phyloP scores from a whole-genome alignment of 179 eudicot species.

The Corrigiola litoralis region DNA sequence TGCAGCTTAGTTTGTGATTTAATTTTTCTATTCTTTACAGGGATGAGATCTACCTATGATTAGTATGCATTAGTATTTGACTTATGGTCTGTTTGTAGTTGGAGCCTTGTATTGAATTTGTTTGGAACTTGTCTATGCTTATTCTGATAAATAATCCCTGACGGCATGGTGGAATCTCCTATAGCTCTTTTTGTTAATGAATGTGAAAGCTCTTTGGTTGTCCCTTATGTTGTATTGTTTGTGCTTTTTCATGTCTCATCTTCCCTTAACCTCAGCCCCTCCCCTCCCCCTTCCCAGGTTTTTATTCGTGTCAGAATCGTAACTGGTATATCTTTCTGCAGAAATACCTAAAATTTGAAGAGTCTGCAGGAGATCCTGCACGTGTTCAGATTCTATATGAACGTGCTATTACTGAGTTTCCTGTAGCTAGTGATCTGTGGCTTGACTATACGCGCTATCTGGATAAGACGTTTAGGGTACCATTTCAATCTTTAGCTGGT shows the following conservation, averaged over 20 bases:
- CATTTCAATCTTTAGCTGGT: constrained; percentile 5
- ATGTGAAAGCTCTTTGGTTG: background rate
- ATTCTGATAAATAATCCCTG: background rate
- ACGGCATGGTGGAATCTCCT: background rate
- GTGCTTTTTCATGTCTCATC: background rate
- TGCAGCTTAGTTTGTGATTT: no score
- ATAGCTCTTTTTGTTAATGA: background rate
- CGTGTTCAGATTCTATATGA: constrained; percentile 86
- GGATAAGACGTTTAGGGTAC: constrained; percentile 83
- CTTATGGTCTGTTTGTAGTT: background rate
- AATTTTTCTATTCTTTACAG: background rate
- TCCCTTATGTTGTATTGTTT: background rate
- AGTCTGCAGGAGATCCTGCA: constrained; percentile 85
- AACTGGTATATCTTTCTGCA: constrained; percentile 26
- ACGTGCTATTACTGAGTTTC: constrained; percentile 77
- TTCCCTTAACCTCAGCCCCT: background rate
- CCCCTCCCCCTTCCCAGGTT: background rate
- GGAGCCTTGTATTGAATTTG: background rate
- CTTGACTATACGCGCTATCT: constrained; percentile 77
- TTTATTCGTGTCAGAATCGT: background rate
- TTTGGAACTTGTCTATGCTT: background rate
- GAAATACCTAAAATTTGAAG: constrained; percentile 84
- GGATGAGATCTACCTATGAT: background rate
- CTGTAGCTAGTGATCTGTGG: constrained; percentile 81
- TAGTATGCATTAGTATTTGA: background rate